phyloP scores from a whole-genome alignment of 2,329 filamentous ascomycete genomes.

The Aspergillus sp. region DNA sequence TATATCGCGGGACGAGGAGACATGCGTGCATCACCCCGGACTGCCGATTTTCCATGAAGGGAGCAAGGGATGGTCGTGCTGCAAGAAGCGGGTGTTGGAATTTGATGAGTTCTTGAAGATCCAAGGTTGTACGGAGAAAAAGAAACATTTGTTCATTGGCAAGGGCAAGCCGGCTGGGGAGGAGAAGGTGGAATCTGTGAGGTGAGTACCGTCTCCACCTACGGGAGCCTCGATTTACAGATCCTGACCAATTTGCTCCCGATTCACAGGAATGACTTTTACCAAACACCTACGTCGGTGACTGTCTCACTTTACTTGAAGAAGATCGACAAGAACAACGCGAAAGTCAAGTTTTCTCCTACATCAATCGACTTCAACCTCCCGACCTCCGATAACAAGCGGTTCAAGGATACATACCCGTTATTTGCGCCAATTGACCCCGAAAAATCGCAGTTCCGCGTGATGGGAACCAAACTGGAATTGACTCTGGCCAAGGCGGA shows the following conservation, averaged over 20 bases:
- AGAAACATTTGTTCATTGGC: slow-evolving; percentile 74
- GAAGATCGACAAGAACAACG: slow-evolving; percentile 80
- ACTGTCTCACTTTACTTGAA: slow-evolving; percentile 93
- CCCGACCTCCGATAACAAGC: slow-evolving; percentile 76
- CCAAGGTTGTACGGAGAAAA: slow-evolving; percentile 76
- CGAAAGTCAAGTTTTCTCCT: slow-evolving; percentile 61
- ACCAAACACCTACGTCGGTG: slow-evolving; percentile 77
- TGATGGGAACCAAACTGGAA: slow-evolving; percentile 85
- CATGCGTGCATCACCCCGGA: slow-evolving; percentile 83
- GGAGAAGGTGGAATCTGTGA: slow-evolving; percentile 68
- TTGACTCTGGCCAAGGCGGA: slow-evolving; percentile 65
- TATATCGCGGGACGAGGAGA: slow-evolving; percentile 57
- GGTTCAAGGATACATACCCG: slow-evolving; percentile 64
- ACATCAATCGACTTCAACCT: slow-evolving; percentile 66
- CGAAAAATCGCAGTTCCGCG: slow-evolving; percentile 65
- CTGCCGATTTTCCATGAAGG: slow-evolving; percentile 93
- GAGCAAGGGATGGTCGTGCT: slow-evolving; percentile 95
- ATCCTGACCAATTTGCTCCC: background rate
- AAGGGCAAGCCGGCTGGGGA: slow-evolving; percentile 60
- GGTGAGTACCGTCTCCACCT: slow-evolving; percentile 43
- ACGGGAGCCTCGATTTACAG: background rate
- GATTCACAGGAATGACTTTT: slow-evolving; percentile 67
- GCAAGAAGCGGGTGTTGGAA: slow-evolving; percentile 87
- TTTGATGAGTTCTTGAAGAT: slow-evolving; percentile 99
- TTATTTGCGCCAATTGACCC: slow-evolving; percentile 71